Evolutionary conservation across 768 basidiomycete species (phyloP).

Genomic region (Daedaleopsis nitida): DNA sequence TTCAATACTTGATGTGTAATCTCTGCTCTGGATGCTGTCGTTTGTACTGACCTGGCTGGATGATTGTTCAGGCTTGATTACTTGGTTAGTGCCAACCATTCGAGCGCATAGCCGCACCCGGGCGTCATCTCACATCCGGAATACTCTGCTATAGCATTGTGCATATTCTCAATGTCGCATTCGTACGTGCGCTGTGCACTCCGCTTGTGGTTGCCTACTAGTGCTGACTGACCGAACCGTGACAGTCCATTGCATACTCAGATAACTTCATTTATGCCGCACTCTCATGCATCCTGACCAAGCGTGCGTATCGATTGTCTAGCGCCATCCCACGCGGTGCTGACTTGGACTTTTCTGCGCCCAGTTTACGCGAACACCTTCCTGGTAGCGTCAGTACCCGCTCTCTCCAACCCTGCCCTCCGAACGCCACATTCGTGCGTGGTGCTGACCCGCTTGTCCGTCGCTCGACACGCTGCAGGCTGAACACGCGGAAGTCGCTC

Average conservation of each 20-base stretch:
- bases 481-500: conserved; percentile 5
- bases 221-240: background rate
- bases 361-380: conserved; percentile 13
- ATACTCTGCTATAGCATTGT: background rate
- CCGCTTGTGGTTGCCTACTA: too few species aligned
- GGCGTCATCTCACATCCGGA: background rate
- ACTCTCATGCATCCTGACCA: conserved; percentile 2
- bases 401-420: background rate
- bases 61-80: background rate
- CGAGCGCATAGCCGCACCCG: background rate
- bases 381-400: conserved; percentile 5
- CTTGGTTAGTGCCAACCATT: background rate
- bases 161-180: conserved; percentile 5
- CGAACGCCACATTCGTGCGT: too few species aligned
- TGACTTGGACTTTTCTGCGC: background rate
- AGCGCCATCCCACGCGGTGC: background rate
- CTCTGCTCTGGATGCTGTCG: background rate
- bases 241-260: background rate
- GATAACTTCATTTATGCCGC: conserved; percentile 10
- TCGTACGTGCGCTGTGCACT: background rate
- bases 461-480: background rate
- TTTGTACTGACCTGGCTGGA: background rate
- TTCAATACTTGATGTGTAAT: background rate
- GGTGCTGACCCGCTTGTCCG: background rate
- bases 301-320: conserved; percentile 2